These are phyloP conservation scores for Melanopsichium pennsylvanicum DNA, from an alignment of 1,284 basidiomycete species.

Conservation along the genomic window DNA sequence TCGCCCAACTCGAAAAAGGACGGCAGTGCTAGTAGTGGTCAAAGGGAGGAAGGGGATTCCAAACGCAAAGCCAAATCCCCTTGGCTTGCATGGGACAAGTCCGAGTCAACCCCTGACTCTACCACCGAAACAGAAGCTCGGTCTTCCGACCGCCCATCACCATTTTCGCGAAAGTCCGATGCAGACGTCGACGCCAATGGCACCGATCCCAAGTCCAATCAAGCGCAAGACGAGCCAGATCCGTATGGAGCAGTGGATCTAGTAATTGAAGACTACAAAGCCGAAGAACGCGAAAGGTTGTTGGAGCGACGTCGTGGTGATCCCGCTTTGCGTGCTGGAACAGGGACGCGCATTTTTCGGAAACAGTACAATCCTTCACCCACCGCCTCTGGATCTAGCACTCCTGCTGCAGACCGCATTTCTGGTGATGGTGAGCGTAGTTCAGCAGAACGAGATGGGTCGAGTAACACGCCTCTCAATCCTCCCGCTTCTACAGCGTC, in stretches of 20 bases:
- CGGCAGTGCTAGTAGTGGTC: too few species aligned
- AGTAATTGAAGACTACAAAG: constrained; percentile 50
- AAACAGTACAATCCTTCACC: constrained; percentile 45
- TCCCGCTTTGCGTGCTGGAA: constrained; percentile 50
- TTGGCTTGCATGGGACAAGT: constrained; percentile 34
- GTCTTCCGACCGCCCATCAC: too few species aligned
- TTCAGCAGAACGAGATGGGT: constrained; percentile 5
- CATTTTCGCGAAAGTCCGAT: not conserved
- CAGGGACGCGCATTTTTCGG: constrained; percentile 49
- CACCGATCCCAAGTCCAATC: not conserved
- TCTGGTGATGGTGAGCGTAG: too few species aligned
- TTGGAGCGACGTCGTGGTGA: constrained; percentile 53
- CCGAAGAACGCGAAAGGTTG: constrained; percentile 52
- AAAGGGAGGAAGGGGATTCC: constrained; percentile 3
- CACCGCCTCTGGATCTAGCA: constrained; percentile 11
- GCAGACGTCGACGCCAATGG: not conserved
- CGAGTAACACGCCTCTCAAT: constrained; percentile 22
- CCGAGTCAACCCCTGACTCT: not conserved
- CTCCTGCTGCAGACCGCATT: too few species aligned
- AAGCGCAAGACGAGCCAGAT: constrained; percentile 4
- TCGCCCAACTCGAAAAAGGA: not conserved
- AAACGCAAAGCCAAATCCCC: constrained; percentile 20
- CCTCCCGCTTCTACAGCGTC: constrained; percentile 21
- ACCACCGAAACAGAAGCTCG: not conserved
- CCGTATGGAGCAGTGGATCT: constrained; percentile 55